These are phyloP conservation scores for Trichoderma breve DNA, from an alignment of 2,329 filamentous ascomycete genomes.

Conservation along the genomic window DNA sequence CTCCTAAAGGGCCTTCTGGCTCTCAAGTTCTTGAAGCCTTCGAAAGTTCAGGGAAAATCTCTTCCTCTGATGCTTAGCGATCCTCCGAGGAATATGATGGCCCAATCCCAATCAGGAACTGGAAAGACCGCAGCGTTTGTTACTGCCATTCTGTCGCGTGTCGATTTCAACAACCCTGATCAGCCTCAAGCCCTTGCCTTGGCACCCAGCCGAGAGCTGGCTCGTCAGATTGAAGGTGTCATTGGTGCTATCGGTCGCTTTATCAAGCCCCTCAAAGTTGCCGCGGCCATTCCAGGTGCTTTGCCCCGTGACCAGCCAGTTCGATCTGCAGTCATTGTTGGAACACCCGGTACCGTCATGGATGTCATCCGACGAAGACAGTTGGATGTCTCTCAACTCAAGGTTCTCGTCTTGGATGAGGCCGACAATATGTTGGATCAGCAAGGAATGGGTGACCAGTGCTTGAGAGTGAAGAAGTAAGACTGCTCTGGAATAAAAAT, in stretches of 20 bases:
- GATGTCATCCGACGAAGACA: constrained; percentile 78
- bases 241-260: constrained; percentile 81
- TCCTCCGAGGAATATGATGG: constrained; percentile 92
- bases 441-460: constrained; percentile 93
- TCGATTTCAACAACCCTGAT: constrained; percentile 68
- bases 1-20: constrained; percentile 75
- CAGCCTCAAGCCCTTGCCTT: constrained; percentile 84
- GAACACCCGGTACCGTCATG: constrained; percentile 89
- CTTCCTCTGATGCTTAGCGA: constrained; percentile 83
- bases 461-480: constrained; percentile 81
- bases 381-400: constrained; percentile 69
- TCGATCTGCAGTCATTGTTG: constrained; percentile 78
- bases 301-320: constrained; percentile 67
- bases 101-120: constrained; percentile 97
- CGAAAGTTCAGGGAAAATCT: constrained; percentile 95
- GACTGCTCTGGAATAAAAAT: not conserved
- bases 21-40: constrained; percentile 91
- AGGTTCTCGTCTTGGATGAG: constrained; percentile 88
- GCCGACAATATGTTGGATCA: constrained; percentile 99
- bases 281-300: constrained; percentile 79
- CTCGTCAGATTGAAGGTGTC: constrained; percentile 88
- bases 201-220: constrained; percentile 90
- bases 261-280: constrained; percentile 70
- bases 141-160: constrained; percentile 81
- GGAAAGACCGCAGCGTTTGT: constrained; percentile 98